Evolutionary conservation across 2,329 filamentous ascomycete genomes (phyloP).

Genomic region (Xylaria sp.): DNA sequence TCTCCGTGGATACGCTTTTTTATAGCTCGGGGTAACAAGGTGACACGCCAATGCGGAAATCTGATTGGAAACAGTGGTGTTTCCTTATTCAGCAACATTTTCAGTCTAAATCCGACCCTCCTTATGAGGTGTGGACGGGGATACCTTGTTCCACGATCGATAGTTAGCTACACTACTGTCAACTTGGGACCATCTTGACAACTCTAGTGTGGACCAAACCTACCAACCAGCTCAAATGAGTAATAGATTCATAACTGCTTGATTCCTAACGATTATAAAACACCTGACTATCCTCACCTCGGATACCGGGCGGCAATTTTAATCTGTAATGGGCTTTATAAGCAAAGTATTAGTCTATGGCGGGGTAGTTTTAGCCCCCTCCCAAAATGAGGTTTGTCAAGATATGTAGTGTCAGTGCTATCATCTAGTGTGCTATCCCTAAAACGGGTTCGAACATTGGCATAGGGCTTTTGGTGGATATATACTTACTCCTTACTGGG

Average conservation of each 20-base stretch:
- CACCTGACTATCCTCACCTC: not conserved
- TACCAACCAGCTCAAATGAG: not conserved
- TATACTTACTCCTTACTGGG: not conserved
- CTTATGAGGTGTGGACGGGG: not conserved
- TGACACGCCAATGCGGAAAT: not conserved
- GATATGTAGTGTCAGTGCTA: not conserved
- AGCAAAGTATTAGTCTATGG: conserved; percentile 3
- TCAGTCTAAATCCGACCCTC: conserved; percentile 15
- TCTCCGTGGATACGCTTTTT: conserved; percentile 21
- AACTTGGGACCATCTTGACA: not conserved
- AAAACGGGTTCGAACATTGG: not conserved
- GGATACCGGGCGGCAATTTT: not conserved
- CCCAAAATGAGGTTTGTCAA: not conserved
- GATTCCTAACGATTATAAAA: not conserved
- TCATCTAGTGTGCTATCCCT: conserved; percentile 1
- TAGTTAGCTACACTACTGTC: conserved; percentile 1
- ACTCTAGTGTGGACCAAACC: not conserved
- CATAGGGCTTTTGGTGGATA: not conserved
- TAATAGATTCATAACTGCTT: not conserved
- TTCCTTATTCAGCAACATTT: conserved; percentile 16
- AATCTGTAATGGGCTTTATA: conserved; percentile 1
- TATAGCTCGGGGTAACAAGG: conserved; percentile 8
- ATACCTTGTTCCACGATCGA: not conserved
- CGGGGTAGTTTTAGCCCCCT: conserved; percentile 1
- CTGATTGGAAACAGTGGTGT: conserved; percentile 15